A percentile compares a stretch with the other conserved stretches of the same genome.
Conservation (phyloP, 345 rosid genomes). For the Psidium guajava region DNA sequence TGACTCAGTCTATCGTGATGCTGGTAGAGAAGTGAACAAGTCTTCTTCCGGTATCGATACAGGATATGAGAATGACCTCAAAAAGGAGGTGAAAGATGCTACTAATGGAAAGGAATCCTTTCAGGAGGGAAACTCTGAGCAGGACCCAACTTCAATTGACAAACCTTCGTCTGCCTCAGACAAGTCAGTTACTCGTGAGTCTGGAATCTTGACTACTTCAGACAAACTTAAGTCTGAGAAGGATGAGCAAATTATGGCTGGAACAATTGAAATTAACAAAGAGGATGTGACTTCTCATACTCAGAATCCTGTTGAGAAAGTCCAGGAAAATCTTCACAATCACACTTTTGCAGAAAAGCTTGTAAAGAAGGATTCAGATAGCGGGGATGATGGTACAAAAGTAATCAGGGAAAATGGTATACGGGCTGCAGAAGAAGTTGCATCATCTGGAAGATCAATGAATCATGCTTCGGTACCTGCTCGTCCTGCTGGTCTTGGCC, state of each 20-base stretch:
- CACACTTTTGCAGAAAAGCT: slow-evolving; percentile 14
- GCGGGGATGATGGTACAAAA: slow-evolving; percentile 9
- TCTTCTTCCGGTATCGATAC: not conserved
- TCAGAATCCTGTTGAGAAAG: slow-evolving; percentile 8
- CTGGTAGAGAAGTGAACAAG: not conserved
- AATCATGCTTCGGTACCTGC: slow-evolving; percentile 19
- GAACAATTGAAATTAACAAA: slow-evolving; percentile 4
- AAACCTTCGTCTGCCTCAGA: not conserved
- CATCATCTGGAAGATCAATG: not conserved
- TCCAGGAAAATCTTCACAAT: slow-evolving; percentile 11
- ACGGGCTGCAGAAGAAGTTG: not conserved
- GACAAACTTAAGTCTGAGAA: slow-evolving; percentile 15
- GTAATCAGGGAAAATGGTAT: slow-evolving; percentile 13
- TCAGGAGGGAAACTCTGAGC: not conserved
- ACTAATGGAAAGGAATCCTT: not conserved
- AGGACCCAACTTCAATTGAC: slow-evolving; percentile 2
- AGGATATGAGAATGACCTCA: not conserved
- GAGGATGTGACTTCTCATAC: slow-evolving; percentile 14
- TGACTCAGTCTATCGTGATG: not conserved
- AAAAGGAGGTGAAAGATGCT: not conserved
- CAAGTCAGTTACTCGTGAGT: slow-evolving; percentile 3
- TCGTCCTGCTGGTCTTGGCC: slow-evolving; percentile 94
- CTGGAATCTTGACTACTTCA: slow-evolving; percentile 3
- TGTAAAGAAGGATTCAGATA: slow-evolving; percentile 14
- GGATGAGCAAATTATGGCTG: slow-evolving; percentile 12